These are phyloP conservation scores for Apodospora peruviana DNA, from an alignment of 495 filamentous ascomycete species.

Conservation along the genomic window DNA sequence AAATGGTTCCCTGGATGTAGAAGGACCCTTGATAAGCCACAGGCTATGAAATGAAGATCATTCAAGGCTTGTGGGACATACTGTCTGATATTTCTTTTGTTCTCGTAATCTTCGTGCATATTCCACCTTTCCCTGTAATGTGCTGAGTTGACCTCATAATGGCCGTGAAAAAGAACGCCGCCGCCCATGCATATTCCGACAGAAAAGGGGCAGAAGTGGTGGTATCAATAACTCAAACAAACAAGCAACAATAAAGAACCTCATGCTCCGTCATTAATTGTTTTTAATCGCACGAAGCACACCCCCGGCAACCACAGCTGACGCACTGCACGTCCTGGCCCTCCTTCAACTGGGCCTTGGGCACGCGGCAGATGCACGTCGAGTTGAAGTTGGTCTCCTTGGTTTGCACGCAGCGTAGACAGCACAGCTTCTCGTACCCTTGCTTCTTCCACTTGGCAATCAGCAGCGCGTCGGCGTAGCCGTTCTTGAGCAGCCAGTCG, in stretches of 20 bases:
- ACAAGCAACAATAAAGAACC: neutral
- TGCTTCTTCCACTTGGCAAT: slow-evolving; percentile 99
- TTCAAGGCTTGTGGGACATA: too few relatives aligned
- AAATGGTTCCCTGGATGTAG: too few relatives aligned
- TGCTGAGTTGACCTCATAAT: too few relatives aligned
- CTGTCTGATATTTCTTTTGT: too few relatives aligned
- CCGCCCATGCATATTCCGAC: neutral
- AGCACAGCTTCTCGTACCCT: slow-evolving; percentile 98
- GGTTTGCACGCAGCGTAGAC: slow-evolving; percentile 92
- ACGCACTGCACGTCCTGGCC: slow-evolving; percentile 88
- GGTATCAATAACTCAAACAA: too few relatives aligned
- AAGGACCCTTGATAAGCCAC: too few relatives aligned
- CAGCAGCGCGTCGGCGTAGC: slow-evolving; percentile 87
- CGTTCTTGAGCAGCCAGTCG: slow-evolving; percentile 94
- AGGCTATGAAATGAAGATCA: too few relatives aligned
- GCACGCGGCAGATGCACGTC: slow-evolving; percentile 96
- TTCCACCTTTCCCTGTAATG: too few relatives aligned
- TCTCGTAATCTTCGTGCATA: too few relatives aligned
- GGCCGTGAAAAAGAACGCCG: neutral
- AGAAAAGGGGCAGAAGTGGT: too few relatives aligned
- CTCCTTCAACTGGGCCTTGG: slow-evolving; percentile 85
- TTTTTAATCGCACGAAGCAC: slow-evolving; percentile 72
- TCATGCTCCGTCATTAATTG: neutral
- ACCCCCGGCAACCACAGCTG: slow-evolving; percentile 92
- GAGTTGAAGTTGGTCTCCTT: slow-evolving; percentile 99